Evolutionary conservation across 352 stramenopile species (phyloP).

Genomic region (Blastocystis sp.): DNA sequence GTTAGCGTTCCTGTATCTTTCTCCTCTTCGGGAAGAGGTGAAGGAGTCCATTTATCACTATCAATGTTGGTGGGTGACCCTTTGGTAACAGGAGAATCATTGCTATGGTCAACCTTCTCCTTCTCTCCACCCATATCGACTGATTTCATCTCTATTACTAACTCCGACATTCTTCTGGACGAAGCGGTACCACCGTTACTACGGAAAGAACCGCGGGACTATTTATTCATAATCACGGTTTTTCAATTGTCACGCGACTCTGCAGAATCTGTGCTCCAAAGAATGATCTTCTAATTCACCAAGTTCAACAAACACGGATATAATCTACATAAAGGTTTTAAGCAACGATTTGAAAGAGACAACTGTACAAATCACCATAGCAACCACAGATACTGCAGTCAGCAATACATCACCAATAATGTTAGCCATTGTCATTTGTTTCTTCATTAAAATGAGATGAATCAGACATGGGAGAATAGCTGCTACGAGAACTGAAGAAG

Average conservation of each 20-base stretch:
- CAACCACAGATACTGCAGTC: background rate
- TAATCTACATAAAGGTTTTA: background rate
- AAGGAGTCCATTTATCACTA: background rate
- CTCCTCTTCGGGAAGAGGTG: background rate
- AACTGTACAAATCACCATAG: constrained; percentile 55
- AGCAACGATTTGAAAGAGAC: constrained; percentile 39
- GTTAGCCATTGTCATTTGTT: background rate
- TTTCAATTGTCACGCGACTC: background rate
- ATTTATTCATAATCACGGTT: background rate
- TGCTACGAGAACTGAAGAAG: constrained; percentile 44
- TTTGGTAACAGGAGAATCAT: background rate
- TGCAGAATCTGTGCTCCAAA: background rate
- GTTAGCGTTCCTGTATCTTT: background rate
- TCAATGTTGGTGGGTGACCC: background rate
- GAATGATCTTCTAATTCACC: background rate
- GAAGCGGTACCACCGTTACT: background rate
- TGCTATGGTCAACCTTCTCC: background rate
- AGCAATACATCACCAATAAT: constrained; percentile 16
- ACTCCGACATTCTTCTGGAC: background rate
- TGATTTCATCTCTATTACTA: constrained; percentile 17
- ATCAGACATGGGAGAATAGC: constrained; percentile 20
- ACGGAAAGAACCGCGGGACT: background rate
- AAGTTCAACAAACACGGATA: background rate
- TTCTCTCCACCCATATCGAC: background rate
- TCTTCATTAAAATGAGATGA: constrained; percentile 39